Evolutionary conservation across 208 protist species (phyloP).

Genomic region (Porcisia hertigi): DNA sequence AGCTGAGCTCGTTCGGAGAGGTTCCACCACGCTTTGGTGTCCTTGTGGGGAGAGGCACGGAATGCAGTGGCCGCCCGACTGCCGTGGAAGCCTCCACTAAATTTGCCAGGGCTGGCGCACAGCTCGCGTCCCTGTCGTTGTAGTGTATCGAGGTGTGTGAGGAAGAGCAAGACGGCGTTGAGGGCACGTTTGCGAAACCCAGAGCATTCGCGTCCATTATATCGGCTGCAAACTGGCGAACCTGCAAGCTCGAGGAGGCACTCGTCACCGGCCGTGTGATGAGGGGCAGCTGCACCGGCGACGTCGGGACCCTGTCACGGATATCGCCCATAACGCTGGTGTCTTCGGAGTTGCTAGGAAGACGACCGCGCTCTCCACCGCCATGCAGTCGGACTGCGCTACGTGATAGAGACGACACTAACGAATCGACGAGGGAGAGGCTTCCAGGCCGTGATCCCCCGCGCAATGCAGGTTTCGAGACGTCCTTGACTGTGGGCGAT

Average conservation of each 20-base stretch:
- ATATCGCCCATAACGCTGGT: neutral
- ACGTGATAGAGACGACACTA: neutral
- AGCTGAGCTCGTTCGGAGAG: neutral
- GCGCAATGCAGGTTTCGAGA: neutral
- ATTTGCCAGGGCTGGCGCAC: neutral
- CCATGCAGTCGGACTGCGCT: conserved; percentile 1
- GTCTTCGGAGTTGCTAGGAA: neutral
- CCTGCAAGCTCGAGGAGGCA: neutral
- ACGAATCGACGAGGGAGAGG: neutral
- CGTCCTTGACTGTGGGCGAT: neutral
- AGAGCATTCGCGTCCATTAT: neutral
- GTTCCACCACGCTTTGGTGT: neutral
- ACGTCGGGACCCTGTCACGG: neutral
- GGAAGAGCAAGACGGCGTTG: conserved; percentile 4
- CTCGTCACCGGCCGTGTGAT: conserved; percentile 1
- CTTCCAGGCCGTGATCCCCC: neutral
- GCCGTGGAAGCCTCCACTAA: neutral
- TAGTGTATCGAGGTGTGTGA: conserved; percentile 22
- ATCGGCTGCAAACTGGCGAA: neutral
- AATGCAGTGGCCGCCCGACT: neutral
- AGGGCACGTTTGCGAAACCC: neutral
- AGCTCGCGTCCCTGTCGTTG: conserved; percentile 14
- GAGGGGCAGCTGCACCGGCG: conserved; percentile 10
- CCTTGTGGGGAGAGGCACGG: neutral
- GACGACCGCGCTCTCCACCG: neutral